These are phyloP conservation scores for Dendrobium catenatum DNA, from an alignment of 106 monocot genomes.

Conservation along the genomic window DNA sequence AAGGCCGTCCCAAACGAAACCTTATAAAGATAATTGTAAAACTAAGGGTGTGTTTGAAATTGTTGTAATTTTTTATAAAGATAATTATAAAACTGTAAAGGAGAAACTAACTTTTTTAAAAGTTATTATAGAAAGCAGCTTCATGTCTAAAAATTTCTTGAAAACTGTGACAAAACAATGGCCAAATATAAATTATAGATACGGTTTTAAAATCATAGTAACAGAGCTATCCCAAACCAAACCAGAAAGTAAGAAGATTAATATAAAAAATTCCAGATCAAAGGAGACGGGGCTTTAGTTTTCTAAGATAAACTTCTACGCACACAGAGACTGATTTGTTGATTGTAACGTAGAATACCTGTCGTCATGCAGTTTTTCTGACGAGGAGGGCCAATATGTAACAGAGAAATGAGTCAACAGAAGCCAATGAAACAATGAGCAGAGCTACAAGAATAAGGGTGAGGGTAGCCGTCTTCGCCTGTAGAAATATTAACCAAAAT, in stretches of 20 bases:
- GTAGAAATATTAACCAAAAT: conserved; percentile 15
- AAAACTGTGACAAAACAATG: too few species aligned
- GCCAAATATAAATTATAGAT: too few species aligned
- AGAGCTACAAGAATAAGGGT: conserved; percentile 80
- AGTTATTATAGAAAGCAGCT: too few species aligned
- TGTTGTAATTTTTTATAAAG: too few species aligned
- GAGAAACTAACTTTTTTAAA: too few species aligned
- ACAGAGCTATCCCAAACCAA: too few species aligned
- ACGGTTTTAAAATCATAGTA: too few species aligned
- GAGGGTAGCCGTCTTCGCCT: conserved; percentile 73
- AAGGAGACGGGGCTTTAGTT: not conserved
- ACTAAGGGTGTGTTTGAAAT: too few species aligned
- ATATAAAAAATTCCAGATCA: not conserved
- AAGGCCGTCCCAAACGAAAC: too few species aligned
- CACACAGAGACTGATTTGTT: not conserved
- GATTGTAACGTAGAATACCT: conserved; percentile 1
- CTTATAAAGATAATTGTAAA: too few species aligned
- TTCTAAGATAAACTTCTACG: not conserved
- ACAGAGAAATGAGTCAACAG: conserved; percentile 60
- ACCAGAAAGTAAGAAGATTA: not conserved
- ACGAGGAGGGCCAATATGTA: conserved; percentile 54
- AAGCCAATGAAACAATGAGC: conserved; percentile 71
- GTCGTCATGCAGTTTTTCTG: conserved; percentile 35
- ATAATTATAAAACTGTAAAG: too few species aligned
- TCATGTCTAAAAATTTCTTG: too few species aligned